Evolutionary conservation across 1,284 basidiomycete species (phyloP), one percentile per base, ranked within the genome.

Genomic region (Irpex lacteus): DNA sequence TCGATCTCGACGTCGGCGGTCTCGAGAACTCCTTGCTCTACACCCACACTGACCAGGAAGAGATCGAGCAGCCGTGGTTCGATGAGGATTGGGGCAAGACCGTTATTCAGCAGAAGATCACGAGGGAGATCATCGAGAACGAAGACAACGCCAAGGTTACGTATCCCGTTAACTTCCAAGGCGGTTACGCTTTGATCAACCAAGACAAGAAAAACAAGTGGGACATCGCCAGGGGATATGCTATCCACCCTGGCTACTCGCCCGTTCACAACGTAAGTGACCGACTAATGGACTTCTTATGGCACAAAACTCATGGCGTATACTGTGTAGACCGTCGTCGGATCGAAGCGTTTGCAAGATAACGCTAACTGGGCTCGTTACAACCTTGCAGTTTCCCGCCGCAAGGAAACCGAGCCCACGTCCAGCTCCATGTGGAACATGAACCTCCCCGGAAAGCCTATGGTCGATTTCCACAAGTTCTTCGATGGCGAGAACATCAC

Each of bases 361-460:
- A 87, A 85, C 60, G 86, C 83, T 3, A 84, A 89, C 69, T 89
- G 86, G 84, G 86, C 87, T 1, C 81, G 84, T 58, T 85, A 88
- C 70, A 86, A 88, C 69, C 74, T 89, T 8, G 84, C 84, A 0
- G 82, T 89, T 5, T 83, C 85, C 9, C 73, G 73, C 63, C 78
- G 82, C 54, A 87, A 89, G 73, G 87, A 89, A 26, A 81, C 79
- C 1, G 87, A 89, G 72, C 85, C 83, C 1, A 77, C 76, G 0
- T 84, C 83, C 9, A 84, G 82, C 65, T 79, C 76, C 50, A 81
- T 82, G 73, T 89, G 85, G 85, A 89, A 89, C 73, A 77, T 84
- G 63, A 83, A 89, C 69, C 74, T 89, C 2, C 86, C 87, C 0
- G 85, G 83, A 1, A 71, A 71, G 2, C 87, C 87, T 1, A 76